Evolutionary conservation across 225 moss, liverwort and hornwort genomes (phyloP), one percentile per base, ranked within the genome.

Genomic region (Bryoerythrophyllum caledonicum): DNA sequence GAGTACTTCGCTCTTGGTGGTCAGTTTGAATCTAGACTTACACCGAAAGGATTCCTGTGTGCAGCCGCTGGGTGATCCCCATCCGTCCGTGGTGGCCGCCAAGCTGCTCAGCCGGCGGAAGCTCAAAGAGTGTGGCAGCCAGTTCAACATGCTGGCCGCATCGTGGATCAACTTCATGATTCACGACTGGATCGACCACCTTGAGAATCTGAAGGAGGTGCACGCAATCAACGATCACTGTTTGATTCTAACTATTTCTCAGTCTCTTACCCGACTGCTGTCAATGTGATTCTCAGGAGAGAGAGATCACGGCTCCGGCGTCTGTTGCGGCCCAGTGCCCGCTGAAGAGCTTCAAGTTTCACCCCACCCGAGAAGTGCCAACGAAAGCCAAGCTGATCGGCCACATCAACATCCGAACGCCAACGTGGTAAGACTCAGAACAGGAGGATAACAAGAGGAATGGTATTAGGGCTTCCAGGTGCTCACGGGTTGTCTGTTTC

Each of bases 151-250:
- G 88, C 4, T 88, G 13, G 85, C 71, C 23, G 79, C 81, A 1
- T 38, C 85, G 8, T 88, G 88, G 88, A 72, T 86, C 78, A 86
- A 88, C 79, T 88, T 88, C 60, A 85, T 85, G 85, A 88, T 88
- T 64, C 88, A 88, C 48, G 85, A 88, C 68, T 88, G 85, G 88
- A 83, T 88, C 46, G 88, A 86, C 48, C 85, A 88, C 32, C 5
- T 70, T 70, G 88, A 88, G 66, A 71, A 88, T 68, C 1, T 76
- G 2, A 24, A 67, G 1, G 38, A 83, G 87, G 84, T 81, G 34
- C 32, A 5, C 1, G 46, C 4, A 35, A 62, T 20, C 14, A 3
- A 6, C 28, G 62, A 24, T 35, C 7, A 8, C 44, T 4, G 17
- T 1, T 16, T 44, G 27, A 20, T 13, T 61, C 19, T 25, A 60